A percentile compares a stretch with the other conserved stretches of the same genome.
These are phyloP conservation scores for Coniferiporia sulphurascens DNA, from an alignment of 1,284 basidiomycete species.

Conservation along the genomic window DNA sequence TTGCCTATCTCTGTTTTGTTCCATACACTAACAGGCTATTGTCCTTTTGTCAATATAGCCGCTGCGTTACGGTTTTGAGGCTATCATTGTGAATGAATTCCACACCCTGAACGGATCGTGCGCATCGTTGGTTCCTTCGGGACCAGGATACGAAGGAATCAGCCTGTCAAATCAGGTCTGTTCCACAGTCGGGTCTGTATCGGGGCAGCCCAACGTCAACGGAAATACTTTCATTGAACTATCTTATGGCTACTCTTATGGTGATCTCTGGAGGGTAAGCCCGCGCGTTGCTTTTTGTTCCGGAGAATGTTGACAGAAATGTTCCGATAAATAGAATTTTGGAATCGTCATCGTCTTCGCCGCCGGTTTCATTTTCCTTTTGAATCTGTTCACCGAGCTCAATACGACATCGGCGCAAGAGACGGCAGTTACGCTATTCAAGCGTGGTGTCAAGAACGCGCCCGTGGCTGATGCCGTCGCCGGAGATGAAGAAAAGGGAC, in stretches of 20 bases:
- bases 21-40: neutral
- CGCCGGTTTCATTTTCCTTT: constrained; percentile 39
- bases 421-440: constrained; percentile 36
- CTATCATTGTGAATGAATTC: constrained; percentile 50
- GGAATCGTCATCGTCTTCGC: constrained; percentile 54
- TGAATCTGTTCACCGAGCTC: constrained; percentile 50
- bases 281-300: no score
- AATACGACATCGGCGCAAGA: constrained; percentile 34
- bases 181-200: constrained; percentile 23
- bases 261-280: constrained; percentile 49
- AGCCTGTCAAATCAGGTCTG: constrained; percentile 28
- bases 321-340: constrained; percentile 36
- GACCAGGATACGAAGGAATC: constrained; percentile 41
- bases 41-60: constrained; percentile 28
- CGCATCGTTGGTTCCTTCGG: constrained; percentile 40
- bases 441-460: constrained; percentile 26
- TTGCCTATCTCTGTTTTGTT: constrained; percentile 7
- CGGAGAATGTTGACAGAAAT: neutral
- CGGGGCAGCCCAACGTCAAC: constrained; percentile 22
- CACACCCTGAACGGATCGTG: constrained; percentile 40
- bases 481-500: constrained; percentile 29
- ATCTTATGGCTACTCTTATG: constrained; percentile 43
- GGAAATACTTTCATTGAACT: constrained; percentile 34
- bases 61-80: constrained; percentile 44
- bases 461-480: constrained; percentile 14